Evolutionary conservation across 2,329 filamentous ascomycete genomes (phyloP).

Genomic region (Cladosporium colombiae): DNA sequence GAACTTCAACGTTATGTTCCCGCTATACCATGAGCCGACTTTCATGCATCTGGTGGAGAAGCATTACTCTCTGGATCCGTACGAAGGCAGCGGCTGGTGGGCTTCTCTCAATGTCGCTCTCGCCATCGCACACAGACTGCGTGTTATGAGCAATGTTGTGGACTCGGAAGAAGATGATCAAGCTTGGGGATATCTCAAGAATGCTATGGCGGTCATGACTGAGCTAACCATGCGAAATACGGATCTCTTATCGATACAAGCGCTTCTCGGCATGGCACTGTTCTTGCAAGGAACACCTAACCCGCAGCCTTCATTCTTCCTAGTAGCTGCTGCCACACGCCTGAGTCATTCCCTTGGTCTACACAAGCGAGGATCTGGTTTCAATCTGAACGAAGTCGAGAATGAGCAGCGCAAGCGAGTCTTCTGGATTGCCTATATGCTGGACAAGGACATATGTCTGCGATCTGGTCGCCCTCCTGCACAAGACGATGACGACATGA

Average conservation of each 20-base stretch:
- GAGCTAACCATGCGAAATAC: constrained; percentile 96
- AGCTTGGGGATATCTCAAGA: constrained; percentile 94
- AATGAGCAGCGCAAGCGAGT: constrained; percentile 84
- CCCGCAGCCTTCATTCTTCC: constrained; percentile 87
- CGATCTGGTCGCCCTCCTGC: constrained; percentile 71
- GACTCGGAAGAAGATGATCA: constrained; percentile 90
- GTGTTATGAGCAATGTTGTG: constrained; percentile 93
- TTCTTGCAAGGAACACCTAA: constrained; percentile 97
- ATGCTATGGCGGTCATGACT: constrained; percentile 88
- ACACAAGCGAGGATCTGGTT: constrained; percentile 88
- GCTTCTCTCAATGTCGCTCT: constrained; percentile 91
- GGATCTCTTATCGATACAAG: constrained; percentile 91
- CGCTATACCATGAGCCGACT: constrained; percentile 93
- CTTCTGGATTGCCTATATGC: constrained; percentile 74
- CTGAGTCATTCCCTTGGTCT: constrained; percentile 92
- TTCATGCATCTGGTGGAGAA: constrained; percentile 97
- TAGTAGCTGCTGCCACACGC: constrained; percentile 87
- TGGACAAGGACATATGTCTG: constrained; percentile 73
- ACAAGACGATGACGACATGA: constrained; percentile 84
- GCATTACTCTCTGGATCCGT: constrained; percentile 90
- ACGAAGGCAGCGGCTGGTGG: constrained; percentile 97
- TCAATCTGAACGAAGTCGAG: constrained; percentile 90
- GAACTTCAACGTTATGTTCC: constrained; percentile 99
- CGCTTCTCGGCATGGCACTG: constrained; percentile 85
- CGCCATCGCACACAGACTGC: constrained; percentile 87